Conservation (phyloP, 306 rosid species). For the Fragaria iinumae region DNA sequence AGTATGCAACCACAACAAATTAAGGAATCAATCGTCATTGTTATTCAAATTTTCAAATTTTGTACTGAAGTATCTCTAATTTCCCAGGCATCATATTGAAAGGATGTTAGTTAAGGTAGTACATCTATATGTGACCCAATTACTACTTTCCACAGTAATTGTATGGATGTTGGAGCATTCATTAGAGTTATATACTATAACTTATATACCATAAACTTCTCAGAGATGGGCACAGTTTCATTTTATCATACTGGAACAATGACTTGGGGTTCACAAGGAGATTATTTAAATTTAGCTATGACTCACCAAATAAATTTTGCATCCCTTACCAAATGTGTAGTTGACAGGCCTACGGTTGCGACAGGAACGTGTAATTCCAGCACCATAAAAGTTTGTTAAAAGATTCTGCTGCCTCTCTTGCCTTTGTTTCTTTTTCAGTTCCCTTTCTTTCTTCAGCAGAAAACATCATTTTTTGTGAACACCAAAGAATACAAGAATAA, state of each 20-base stretch:
- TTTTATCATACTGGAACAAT: neutral
- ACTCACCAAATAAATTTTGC: neutral
- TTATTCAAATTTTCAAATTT: neutral
- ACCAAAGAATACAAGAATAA: slow-evolving; percentile 13
- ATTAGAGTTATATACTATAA: too few species aligned
- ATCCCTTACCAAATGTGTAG: slow-evolving; percentile 64
- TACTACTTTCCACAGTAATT: neutral
- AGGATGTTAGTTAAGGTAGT: neutral
- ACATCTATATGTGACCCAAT: neutral
- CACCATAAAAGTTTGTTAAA: slow-evolving; percentile 25
- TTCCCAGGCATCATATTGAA: neutral
- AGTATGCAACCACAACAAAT: neutral
- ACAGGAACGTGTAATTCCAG: slow-evolving; percentile 61
- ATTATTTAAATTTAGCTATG: neutral
- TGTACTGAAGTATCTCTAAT: neutral
- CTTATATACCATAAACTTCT: neutral
- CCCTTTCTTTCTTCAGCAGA: slow-evolving; percentile 60
- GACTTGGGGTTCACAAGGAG: neutral
- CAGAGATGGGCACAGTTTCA: neutral
- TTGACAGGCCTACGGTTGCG: slow-evolving; percentile 55
- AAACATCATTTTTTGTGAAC: slow-evolving; percentile 13
- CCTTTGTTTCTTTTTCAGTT: slow-evolving; percentile 48
- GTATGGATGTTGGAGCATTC: neutral
- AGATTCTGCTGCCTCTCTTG: slow-evolving; percentile 42
- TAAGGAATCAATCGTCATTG: neutral